Base-by-base conservation (phyloP, 495 filamentous ascomycete species). In the Pseudotulostoma volvatum region DNA sequence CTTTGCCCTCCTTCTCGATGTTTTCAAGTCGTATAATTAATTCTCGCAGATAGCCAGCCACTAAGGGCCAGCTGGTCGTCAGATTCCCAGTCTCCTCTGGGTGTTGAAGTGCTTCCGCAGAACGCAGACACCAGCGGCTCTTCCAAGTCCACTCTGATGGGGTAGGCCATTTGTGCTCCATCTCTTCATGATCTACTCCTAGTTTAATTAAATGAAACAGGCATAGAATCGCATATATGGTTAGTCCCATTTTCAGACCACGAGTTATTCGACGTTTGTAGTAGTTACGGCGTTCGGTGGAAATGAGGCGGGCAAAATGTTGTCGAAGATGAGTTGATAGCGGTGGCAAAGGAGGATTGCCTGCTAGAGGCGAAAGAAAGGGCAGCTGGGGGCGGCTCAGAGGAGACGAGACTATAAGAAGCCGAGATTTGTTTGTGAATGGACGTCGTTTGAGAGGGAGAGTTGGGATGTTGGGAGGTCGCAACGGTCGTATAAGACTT, bases 91-190 rank as follows among this genome's bases (percentile, higher is more conserved):
- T 62, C 36, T 60, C 44, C 41, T 73, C 61, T 7, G 62, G 63
- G 40, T 79, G 56, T 42, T 76, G 74, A 19, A 64, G 56, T 38
- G 59, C 70, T 49, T 64, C 64, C 13, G 74, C 74, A 3, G 63
- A 65, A 13, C 76, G 72, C 42, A 73, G 68, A 38, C 66, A 60
- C 55, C 71, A 61, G 11, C 80, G 67, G 14, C 70, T 76, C 21
- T 64, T 49, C 61, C 67, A 79, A 3, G 53, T 61, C 83, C 83
- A 92, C 60, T 86, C 82, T 28, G 64, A 61, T 1, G 84, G 82
- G 0, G 79, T 77, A 1, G 81, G 81, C 56, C 76, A 84, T 47
- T 63, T 61, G 36, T 80, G 70, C 53, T 92, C 83, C 23, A 83
- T 66, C 38, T 67, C 59, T 52, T 85, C 79, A 42, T 81, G 72